Percentiles rank a stretch among this genome's conserved stretches.
These are phyloP conservation scores for Fusarium proliferatum DNA, from an alignment of 2,329 filamentous ascomycete species.

Conservation along the genomic window DNA sequence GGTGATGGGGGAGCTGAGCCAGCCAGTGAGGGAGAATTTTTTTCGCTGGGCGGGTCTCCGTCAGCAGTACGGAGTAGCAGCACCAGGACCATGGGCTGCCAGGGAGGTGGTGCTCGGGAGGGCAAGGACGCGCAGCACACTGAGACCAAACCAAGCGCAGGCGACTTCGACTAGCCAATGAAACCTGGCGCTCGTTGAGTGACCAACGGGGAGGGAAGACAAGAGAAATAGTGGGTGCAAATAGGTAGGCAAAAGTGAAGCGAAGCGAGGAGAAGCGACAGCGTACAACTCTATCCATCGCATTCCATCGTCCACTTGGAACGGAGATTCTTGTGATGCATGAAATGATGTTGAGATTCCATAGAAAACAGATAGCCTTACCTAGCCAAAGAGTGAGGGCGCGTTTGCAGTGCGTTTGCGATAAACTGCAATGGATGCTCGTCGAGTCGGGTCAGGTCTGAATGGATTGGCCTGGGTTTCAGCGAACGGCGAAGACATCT, in stretches of 20 bases:
- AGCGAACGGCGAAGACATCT: constrained; percentile 46
- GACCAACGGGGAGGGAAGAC: constrained; percentile 19
- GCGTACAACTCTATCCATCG: constrained; percentile 37
- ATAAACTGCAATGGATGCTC: constrained; percentile 47
- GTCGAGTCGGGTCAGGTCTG: constrained; percentile 33
- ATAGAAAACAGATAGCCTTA: constrained; percentile 46
- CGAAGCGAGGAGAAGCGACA: constrained; percentile 33
- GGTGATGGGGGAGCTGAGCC: constrained; percentile 9
- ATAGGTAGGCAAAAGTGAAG: constrained; percentile 29
- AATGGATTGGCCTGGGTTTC: constrained; percentile 48
- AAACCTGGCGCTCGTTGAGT: constrained; percentile 11
- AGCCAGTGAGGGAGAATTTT: constrained; percentile 49
- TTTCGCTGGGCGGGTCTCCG: constrained; percentile 45
- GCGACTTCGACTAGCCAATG: constrained; percentile 28
- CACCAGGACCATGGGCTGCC: constrained; percentile 1
- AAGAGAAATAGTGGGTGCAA: constrained; percentile 32
- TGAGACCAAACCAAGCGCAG: constrained; percentile 38
- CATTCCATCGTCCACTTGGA: constrained; percentile 23
- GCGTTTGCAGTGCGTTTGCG: constrained; percentile 39
- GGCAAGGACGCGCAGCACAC: constrained; percentile 43
- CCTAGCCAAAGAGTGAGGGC: constrained; percentile 44
- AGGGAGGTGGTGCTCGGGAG: neutral
- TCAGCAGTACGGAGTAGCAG: constrained; percentile 19
- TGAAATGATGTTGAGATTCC: constrained; percentile 11
- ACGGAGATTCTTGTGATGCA: constrained; percentile 1